Base-by-base conservation (phyloP, 169 alveolate species). In the Perkinsus chesapeaki region DNA sequence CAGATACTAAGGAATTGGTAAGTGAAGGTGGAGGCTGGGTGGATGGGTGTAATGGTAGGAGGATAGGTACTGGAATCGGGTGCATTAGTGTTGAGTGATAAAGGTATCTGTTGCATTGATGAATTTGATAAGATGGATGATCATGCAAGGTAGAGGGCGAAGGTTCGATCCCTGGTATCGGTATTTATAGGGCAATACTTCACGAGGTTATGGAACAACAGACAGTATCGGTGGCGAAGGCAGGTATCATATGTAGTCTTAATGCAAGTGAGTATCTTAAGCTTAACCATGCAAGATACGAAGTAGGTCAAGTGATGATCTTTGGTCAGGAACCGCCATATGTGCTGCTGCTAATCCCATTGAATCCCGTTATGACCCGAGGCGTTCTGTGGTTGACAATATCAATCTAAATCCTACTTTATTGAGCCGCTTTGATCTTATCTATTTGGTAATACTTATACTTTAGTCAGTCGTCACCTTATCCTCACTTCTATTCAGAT, bases 81-180 rank as follows among this genome's bases (percentile, higher is more conserved):
- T 39, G 99, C 99, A 36, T 97, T 99, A 39, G 99, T 99, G 20
- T 97, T 99, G 82, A 97, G 99, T 47, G 99, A 99, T 94, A 95
- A 97, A 39, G 96, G 99, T 47, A 98, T 99, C 36, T 99, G 99
- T 94, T 99, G 99, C 95, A 99, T 99, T 94, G 99, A 99, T 96
- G 99, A 99, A 95, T 99, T 99, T 95, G 99, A 99, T 96, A 99
- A 99, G 97, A 98, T 99, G 99, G 99, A 99, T 93, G 99, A 99
- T 73, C 97, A 97, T 73, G 98, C 99, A n/a, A 97, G 99, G 99
- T 98, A 97, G 99, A 99, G 73, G 39, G 7, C 39, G 10, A 19
- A 19, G 91, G 91, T 31, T 60, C 82, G 82, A 60, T 12, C 82
- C 31, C 82, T 60, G 82, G 82, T 1, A 0, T 7, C 3, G 23